These are phyloP conservation scores for Groenewaldozyma salmanticensis DNA, from an alignment of 805 yeast species.

Conservation along the genomic window DNA sequence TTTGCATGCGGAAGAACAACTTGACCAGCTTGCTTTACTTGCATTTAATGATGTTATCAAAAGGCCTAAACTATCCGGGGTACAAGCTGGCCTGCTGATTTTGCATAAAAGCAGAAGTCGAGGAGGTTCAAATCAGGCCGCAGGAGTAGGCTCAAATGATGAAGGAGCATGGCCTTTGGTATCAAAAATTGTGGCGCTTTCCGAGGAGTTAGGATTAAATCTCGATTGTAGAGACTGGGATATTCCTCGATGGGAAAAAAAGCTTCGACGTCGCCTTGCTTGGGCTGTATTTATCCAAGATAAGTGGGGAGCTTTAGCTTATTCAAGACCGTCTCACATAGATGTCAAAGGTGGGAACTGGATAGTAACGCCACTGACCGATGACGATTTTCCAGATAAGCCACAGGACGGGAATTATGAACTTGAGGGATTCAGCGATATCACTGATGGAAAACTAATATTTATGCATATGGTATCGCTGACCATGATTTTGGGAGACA, in stretches of 20 bases:
- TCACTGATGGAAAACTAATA: slow-evolving; percentile 17
- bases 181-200: slow-evolving; percentile 72
- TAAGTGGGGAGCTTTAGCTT: slow-evolving; percentile 72
- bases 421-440: not conserved
- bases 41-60: slow-evolving; percentile 16
- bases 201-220: slow-evolving; percentile 81
- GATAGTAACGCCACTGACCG: slow-evolving; percentile 53
- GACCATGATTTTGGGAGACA: slow-evolving; percentile 17
- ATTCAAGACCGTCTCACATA: slow-evolving; percentile 70
- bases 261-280: slow-evolving; percentile 69
- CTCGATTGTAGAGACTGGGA: slow-evolving; percentile 78
- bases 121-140: slow-evolving; percentile 18
- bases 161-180: slow-evolving; percentile 34
- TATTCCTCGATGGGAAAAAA: slow-evolving; percentile 84
- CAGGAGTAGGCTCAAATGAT: not conserved
- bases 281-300: slow-evolving; percentile 90
- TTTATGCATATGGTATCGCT: slow-evolving; percentile 17
- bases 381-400: slow-evolving; percentile 11
- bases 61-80: slow-evolving; percentile 16
- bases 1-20: slow-evolving; percentile 12
- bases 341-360: slow-evolving; percentile 51
- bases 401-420: slow-evolving; percentile 3
- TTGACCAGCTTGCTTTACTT: slow-evolving; percentile 16
- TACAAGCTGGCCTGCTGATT: slow-evolving; percentile 31
- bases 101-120: slow-evolving; percentile 31